A percentile compares a stretch with the other conserved stretches of the same genome.
Conservation (phyloP, 305 asterid species). For the Fraxinus angustifolia region DNA sequence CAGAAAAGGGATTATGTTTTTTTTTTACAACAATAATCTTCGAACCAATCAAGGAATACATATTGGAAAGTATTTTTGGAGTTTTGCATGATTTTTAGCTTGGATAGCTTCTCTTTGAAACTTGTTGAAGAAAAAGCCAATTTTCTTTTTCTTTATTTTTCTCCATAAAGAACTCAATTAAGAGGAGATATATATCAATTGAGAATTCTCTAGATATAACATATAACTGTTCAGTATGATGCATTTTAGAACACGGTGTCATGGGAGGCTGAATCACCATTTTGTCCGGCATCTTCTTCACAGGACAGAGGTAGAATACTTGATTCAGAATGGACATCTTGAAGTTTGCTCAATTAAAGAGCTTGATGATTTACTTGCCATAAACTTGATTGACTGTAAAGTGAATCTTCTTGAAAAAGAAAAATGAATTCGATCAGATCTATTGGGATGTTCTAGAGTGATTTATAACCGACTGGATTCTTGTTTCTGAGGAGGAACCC, state of each 20-base stretch:
- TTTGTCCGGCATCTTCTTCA: background rate
- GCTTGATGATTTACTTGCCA: background rate
- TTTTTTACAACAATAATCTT: background rate
- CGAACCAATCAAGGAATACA: background rate
- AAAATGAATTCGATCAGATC: background rate
- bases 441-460: background rate
- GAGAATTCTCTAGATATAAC: background rate
- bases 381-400: background rate
- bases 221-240: background rate
- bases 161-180: background rate
- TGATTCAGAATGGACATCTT: background rate
- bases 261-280: background rate
- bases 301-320: background rate
- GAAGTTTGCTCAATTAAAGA: background rate
- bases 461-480: background rate
- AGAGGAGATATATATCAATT: background rate
- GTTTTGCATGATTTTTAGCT: background rate
- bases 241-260: background rate
- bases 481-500: background rate
- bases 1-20: background rate
- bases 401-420: background rate
- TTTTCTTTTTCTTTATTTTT: background rate
- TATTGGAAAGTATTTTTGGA: background rate
- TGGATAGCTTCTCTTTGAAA: background rate
- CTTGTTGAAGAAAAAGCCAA: background rate